A percentile compares a stretch with the other conserved stretches of the same genome.
These are phyloP conservation scores for Gossypium arboreum DNA, from an alignment of 345 rosid species.

Conservation along the genomic window DNA sequence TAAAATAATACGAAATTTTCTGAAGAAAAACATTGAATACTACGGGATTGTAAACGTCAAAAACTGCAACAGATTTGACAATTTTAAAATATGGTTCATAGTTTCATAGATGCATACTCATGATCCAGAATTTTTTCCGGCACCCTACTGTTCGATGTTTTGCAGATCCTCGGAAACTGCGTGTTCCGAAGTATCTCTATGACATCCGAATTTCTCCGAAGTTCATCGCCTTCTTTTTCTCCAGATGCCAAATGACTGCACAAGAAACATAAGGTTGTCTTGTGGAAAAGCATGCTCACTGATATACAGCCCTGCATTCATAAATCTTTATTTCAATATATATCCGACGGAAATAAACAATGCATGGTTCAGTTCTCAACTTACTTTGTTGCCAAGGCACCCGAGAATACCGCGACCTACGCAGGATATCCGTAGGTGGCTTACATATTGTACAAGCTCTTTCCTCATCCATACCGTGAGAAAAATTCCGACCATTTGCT, in stretches of 20 bases:
- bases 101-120: conserved; percentile 48
- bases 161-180: conserved; percentile 68
- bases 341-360: not conserved
- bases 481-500: conserved; percentile 98
- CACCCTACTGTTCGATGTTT: conserved; percentile 41
- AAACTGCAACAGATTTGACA: not conserved
- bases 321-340: conserved; percentile 6
- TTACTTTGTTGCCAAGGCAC: conserved; percentile 91
- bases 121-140: conserved; percentile 73
- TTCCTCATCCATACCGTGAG: conserved; percentile 82
- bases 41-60: not conserved
- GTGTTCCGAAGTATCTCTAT: conserved; percentile 78
- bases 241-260: conserved; percentile 97
- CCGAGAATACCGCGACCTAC: conserved; percentile 87
- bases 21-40: not conserved
- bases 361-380: too few species aligned
- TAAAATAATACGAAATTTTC: not conserved
- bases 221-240: conserved; percentile 94
- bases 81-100: not conserved
- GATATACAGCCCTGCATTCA: conserved; percentile 84
- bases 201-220: conserved; percentile 76
- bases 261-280: conserved; percentile 81
- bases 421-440: conserved; percentile 69
- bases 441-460: conserved; percentile 72
- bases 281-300: conserved; percentile 75